Evolutionary conservation across 495 filamentous ascomycete genomes (phyloP).

Genomic region (Penicillium psychrofluorescens): DNA sequence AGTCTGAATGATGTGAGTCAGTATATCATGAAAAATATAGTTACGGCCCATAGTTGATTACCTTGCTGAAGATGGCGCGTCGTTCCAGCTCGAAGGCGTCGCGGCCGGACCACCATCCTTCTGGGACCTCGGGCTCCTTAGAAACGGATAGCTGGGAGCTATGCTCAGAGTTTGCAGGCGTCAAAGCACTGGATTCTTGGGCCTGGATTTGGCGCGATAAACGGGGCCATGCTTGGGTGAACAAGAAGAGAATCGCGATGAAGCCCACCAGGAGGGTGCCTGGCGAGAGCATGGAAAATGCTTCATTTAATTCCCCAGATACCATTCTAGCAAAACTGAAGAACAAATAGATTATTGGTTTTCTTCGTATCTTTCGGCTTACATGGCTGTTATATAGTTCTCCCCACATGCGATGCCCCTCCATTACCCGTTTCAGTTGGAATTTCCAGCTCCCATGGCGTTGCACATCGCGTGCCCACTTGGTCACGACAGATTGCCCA

Average conservation of each 20-base stretch:
- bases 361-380: no score
- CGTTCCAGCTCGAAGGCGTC: slow-evolving; percentile 45
- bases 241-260: slow-evolving; percentile 7
- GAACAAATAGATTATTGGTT: no score
- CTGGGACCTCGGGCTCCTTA: slow-evolving; percentile 34
- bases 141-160: slow-evolving; percentile 8
- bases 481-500: no score
- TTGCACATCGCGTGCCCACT: no score
- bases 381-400: slow-evolving; percentile 9
- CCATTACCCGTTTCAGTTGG: slow-evolving; percentile 18
- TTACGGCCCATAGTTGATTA: neutral
- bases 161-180: neutral
- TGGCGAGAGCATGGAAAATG: slow-evolving; percentile 5
- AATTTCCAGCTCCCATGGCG: slow-evolving; percentile 6
- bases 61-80: slow-evolving; percentile 46
- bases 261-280: slow-evolving; percentile 10
- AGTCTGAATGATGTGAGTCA: slow-evolving; percentile 12
- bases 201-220: neutral
- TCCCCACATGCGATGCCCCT: slow-evolving; percentile 16
- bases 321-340: neutral
- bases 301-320: slow-evolving; percentile 7
- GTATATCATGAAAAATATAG: no score
- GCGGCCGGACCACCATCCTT: slow-evolving; percentile 36
- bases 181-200: no score
- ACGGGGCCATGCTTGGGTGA: slow-evolving; percentile 5